These are phyloP conservation scores for Hymenoscyphus linearis DNA, from an alignment of 2,329 filamentous ascomycete species.

Conservation along the genomic window DNA sequence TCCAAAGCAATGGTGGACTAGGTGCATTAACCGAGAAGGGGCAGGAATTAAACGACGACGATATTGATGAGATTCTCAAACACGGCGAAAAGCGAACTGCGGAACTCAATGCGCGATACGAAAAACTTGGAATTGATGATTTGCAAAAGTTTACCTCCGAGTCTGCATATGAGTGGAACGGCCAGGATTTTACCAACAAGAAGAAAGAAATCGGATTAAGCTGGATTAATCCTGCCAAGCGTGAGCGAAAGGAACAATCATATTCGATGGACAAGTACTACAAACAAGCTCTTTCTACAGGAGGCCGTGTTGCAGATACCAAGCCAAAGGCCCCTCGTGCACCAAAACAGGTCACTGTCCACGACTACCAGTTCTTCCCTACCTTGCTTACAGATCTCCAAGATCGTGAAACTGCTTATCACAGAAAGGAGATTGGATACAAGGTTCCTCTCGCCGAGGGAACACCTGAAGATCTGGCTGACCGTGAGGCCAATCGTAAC, in stretches of 20 bases:
- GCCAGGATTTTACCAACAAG: slow-evolving; percentile 85
- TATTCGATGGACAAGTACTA: slow-evolving; percentile 99
- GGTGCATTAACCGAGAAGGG: slow-evolving; percentile 55
- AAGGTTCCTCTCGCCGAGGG: slow-evolving; percentile 88
- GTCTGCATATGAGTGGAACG: slow-evolving; percentile 98
- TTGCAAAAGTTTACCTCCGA: slow-evolving; percentile 97
- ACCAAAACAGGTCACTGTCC: slow-evolving; percentile 84
- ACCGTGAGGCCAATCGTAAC: slow-evolving; percentile 81
- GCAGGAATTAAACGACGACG: slow-evolving; percentile 70
- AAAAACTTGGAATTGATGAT: slow-evolving; percentile 94
- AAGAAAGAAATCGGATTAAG: slow-evolving; percentile 89
- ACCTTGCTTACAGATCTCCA: slow-evolving; percentile 78
- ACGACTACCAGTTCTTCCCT: slow-evolving; percentile 98
- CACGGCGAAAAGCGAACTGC: slow-evolving; percentile 87
- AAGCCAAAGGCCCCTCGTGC: slow-evolving; percentile 95
- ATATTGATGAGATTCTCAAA: slow-evolving; percentile 82
- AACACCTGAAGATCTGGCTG: slow-evolving; percentile 77
- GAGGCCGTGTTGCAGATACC: slow-evolving; percentile 70
- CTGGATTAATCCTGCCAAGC: slow-evolving; percentile 98
- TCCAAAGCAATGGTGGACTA: slow-evolving; percentile 65
- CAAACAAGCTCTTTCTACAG: slow-evolving; percentile 78
- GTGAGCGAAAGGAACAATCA: slow-evolving; percentile 94
- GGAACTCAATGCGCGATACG: slow-evolving; percentile 86
- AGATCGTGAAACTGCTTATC: slow-evolving; percentile 92
- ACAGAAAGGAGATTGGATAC: slow-evolving; percentile 93